phyloP scores from a whole-genome alignment of 1,284 basidiomycete species.

The Malassezia caprae region DNA sequence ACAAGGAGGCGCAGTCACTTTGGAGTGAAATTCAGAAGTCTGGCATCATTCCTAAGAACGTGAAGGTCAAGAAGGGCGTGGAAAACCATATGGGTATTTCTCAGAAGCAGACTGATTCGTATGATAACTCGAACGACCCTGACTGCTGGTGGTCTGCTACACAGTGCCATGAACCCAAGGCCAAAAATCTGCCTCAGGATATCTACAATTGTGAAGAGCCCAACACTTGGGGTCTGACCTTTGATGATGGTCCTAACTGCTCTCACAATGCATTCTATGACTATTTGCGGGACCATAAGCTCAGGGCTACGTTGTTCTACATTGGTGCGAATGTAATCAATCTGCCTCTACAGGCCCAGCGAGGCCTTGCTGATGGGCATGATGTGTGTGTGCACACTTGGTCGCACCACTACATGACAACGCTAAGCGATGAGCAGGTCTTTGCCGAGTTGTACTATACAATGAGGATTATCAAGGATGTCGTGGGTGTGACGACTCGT shows the following conservation, averaged over 20 bases:
- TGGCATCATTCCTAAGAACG: constrained; percentile 9
- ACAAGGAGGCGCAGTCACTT: constrained; percentile 1
- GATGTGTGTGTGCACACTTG: constrained; percentile 47
- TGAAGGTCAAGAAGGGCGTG: constrained; percentile 19
- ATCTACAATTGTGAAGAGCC: constrained; percentile 51
- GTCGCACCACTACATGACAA: constrained; percentile 53
- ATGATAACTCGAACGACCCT: constrained; percentile 26
- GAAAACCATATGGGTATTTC: constrained; percentile 29
- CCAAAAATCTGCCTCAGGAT: constrained; percentile 44
- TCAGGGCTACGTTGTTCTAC: constrained; percentile 53
- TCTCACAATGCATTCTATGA: constrained; percentile 54
- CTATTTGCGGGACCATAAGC: constrained; percentile 50
- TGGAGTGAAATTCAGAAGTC: constrained; percentile 16
- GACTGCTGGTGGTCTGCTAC: constrained; percentile 44
- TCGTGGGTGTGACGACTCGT: constrained; percentile 52
- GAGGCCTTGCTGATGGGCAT: constrained; percentile 48
- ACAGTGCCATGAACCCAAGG: constrained; percentile 41
- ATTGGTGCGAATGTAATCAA: constrained; percentile 54
- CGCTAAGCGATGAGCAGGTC: constrained; percentile 51
- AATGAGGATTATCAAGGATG: constrained; percentile 52
- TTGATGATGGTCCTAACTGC: constrained; percentile 52
- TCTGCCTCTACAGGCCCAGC: constrained; percentile 54
- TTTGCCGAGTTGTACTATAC: constrained; percentile 56
- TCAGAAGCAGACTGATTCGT: not conserved
- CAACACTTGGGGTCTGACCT: constrained; percentile 52